Conservation (phyloP, 2,329 filamentous ascomycete genomes). For the Lecanicillium sp. region DNA sequence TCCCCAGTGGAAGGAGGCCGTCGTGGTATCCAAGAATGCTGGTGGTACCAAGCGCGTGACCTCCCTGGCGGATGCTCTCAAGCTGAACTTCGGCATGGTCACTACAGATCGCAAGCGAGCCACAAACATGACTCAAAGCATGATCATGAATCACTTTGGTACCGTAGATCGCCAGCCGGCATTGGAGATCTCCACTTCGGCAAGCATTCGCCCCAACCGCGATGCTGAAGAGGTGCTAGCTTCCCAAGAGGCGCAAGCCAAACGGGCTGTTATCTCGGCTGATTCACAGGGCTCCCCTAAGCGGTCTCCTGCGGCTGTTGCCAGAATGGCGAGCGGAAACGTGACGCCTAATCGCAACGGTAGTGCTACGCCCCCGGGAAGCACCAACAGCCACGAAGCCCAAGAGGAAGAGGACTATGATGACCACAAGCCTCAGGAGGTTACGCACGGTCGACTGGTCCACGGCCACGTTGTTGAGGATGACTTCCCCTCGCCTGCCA, state of each 20-base stretch:
- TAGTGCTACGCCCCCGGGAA: conserved; percentile 8
- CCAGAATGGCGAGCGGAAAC: background rate
- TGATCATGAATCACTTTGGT: conserved; percentile 66
- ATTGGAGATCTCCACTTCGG: conserved; percentile 28
- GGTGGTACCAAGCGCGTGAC: conserved; percentile 96
- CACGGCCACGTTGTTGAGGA: conserved; percentile 96
- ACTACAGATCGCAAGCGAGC: conserved; percentile 71
- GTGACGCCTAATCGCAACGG: conserved; percentile 3
- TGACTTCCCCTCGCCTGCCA: conserved; percentile 73
- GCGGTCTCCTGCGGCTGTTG: conserved; percentile 2
- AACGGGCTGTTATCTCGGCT: background rate
- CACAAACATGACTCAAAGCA: conserved; percentile 66
- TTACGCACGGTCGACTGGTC: conserved; percentile 83
- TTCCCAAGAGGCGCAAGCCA: conserved; percentile 16
- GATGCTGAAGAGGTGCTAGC: conserved; percentile 21
- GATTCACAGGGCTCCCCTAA: conserved; percentile 14
- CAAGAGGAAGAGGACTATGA: conserved; percentile 53
- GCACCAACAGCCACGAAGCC: conserved; percentile 22
- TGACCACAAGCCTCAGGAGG: conserved; percentile 77
- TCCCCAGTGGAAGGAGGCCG: conserved; percentile 78
- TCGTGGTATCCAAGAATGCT: conserved; percentile 97
- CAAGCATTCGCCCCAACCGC: conserved; percentile 17
- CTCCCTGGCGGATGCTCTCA: conserved; percentile 88
- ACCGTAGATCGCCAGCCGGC: conserved; percentile 44
- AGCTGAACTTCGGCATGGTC: conserved; percentile 96